phyloP scores from a whole-genome alignment of 495 filamentous ascomycete species.

The Aspergillus bertholletiae region DNA sequence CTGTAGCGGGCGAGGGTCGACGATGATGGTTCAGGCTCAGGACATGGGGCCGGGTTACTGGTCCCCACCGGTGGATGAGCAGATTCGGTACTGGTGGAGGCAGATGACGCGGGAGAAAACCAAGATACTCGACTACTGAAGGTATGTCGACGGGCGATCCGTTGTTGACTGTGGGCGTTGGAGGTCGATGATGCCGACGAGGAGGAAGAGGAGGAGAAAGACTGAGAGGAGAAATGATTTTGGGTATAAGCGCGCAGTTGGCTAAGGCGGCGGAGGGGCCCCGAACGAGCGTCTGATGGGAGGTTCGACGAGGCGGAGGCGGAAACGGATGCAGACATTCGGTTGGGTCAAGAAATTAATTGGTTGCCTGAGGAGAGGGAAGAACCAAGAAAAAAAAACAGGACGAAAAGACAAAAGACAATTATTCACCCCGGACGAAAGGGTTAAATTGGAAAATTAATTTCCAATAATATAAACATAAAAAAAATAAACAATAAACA shows the following conservation, averaged over 20 bases:
- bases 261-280: conserved; percentile 66
- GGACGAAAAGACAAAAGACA: neutral
- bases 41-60: conserved; percentile 30
- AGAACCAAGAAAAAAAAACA: conserved; percentile 1
- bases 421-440: neutral
- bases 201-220: too few species aligned
- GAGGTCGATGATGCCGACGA: conserved; percentile 38
- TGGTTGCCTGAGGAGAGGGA: neutral
- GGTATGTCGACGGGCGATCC: conserved; percentile 29
- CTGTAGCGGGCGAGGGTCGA: conserved; percentile 34
- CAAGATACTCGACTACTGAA: conserved; percentile 37
- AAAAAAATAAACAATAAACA: conserved; percentile 2
- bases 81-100: conserved; percentile 20
- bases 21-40: conserved; percentile 30
- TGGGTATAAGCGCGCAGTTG: conserved; percentile 73
- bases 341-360: conserved; percentile 12
- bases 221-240: conserved; percentile 50
- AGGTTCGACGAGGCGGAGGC: conserved; percentile 32
- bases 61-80: conserved; percentile 24
- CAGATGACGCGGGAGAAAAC: conserved; percentile 24
- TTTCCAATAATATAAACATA: conserved; percentile 4
- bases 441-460: neutral
- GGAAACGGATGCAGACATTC: conserved; percentile 40
- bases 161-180: conserved; percentile 15
- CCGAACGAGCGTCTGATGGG: conserved; percentile 44